phyloP scores from a whole-genome alignment of 305 asterid genomes.

The Fraxinus velutina region DNA sequence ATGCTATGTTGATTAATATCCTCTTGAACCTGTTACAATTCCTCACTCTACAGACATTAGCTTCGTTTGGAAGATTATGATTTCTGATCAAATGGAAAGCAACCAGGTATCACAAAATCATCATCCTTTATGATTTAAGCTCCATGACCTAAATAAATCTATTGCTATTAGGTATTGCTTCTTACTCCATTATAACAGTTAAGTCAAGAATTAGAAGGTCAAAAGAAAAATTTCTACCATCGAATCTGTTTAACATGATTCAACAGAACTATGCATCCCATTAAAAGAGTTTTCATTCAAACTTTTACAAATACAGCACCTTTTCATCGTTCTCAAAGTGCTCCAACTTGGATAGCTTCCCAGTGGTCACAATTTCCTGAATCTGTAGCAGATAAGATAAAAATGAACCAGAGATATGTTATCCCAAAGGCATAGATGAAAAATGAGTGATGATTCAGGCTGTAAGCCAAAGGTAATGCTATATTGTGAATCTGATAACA shows the following conservation, averaged over 20 bases:
- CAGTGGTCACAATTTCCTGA: slow-evolving; percentile 89
- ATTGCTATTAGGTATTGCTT: neutral
- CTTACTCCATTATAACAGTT: slow-evolving; percentile 2
- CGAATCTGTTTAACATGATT: slow-evolving; percentile 14
- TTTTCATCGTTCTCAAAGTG: slow-evolving; percentile 91
- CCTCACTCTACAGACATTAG: slow-evolving; percentile 2
- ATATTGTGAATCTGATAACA: neutral
- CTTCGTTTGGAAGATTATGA: slow-evolving; percentile 1
- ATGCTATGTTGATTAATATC: neutral
- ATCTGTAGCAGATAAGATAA: slow-evolving; percentile 48
- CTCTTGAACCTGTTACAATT: slow-evolving; percentile 9
- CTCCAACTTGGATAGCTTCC: slow-evolving; percentile 92
- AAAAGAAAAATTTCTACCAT: neutral
- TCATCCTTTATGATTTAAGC: neutral
- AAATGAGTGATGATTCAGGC: slow-evolving; percentile 12
- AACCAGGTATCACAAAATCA: slow-evolving; percentile 1
- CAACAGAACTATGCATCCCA: slow-evolving; percentile 19
- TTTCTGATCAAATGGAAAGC: slow-evolving; percentile 8
- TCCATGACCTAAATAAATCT: slow-evolving; percentile 7
- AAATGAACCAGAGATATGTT: slow-evolving; percentile 13
- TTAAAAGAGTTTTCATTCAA: slow-evolving; percentile 1
- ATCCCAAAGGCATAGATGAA: slow-evolving; percentile 15
- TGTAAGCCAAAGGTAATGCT: slow-evolving; percentile 17
- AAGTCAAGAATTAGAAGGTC: neutral
- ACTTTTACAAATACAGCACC: slow-evolving; percentile 36